Conservation (phyloP, 2,329 filamentous ascomycete species). For the Colletotrichum simmondsii region DNA sequence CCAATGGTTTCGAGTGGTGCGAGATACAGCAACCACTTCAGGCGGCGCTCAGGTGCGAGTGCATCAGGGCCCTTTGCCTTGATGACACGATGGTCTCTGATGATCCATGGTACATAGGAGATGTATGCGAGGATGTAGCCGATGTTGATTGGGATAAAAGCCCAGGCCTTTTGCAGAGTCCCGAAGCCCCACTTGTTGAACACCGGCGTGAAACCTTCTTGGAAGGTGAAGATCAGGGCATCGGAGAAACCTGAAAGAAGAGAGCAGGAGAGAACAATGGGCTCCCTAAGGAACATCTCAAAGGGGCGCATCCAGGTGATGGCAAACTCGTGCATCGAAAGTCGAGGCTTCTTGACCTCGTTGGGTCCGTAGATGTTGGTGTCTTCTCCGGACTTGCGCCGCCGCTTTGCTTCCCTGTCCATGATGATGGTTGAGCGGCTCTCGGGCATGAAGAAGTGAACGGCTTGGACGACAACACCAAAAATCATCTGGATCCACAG, state of each 20-base stretch:
- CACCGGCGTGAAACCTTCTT: slow-evolving; percentile 70
- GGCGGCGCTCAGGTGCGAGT: slow-evolving; percentile 61
- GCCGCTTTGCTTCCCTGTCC: slow-evolving; percentile 66
- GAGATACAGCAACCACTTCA: slow-evolving; percentile 70
- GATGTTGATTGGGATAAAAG: slow-evolving; percentile 40
- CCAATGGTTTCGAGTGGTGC: slow-evolving; percentile 70
- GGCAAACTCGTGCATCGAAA: slow-evolving; percentile 54
- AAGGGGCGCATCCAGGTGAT: slow-evolving; percentile 70
- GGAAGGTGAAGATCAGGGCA: slow-evolving; percentile 74
- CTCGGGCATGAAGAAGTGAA: slow-evolving; percentile 66
- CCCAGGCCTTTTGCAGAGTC: slow-evolving; percentile 39
- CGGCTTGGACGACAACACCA: slow-evolving; percentile 60
- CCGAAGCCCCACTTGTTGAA: slow-evolving; percentile 70
- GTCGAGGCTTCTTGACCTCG: slow-evolving; percentile 54
- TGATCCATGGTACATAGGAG: slow-evolving; percentile 66
- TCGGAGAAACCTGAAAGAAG: slow-evolving; percentile 73
- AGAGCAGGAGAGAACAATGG: slow-evolving; percentile 71
- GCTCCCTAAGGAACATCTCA: slow-evolving; percentile 72
- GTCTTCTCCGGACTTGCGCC: slow-evolving; percentile 59
- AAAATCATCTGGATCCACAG: slow-evolving; percentile 72
- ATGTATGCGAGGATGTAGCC: slow-evolving; percentile 71
- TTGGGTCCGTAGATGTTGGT: slow-evolving; percentile 55
- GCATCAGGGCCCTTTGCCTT: slow-evolving; percentile 57
- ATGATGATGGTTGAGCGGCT: slow-evolving; percentile 68
- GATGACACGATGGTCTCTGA: slow-evolving; percentile 41